These are phyloP conservation scores for Blepharisma stoltei DNA, from an alignment of 73 alveolate species.

Conservation along the genomic window DNA sequence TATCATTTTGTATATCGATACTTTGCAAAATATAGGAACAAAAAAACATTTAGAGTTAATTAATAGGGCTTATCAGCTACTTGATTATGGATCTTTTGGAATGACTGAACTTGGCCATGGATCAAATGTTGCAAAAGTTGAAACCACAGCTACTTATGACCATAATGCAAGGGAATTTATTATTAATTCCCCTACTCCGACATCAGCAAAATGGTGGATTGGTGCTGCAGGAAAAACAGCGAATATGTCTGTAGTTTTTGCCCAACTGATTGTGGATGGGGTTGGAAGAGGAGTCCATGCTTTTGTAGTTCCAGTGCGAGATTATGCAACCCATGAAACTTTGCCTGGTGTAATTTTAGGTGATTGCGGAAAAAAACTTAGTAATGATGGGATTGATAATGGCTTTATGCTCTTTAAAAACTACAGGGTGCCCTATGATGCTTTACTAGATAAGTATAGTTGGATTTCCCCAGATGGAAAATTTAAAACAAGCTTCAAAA, in stretches of 20 bases:
- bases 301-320: conserved; percentile 70
- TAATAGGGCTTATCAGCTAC: no score
- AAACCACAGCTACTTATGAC: conserved; percentile 78
- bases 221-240: conserved; percentile 79
- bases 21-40: no score
- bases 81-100: no score
- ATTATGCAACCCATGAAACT: conserved; percentile 50
- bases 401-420: conserved; percentile 68
- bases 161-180: conserved; percentile 49
- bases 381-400: conserved; percentile 71
- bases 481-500: conserved; percentile 58
- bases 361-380: conserved; percentile 79
- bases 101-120: conserved; percentile 84
- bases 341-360: conserved; percentile 72
- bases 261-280: conserved; percentile 54
- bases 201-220: conserved; percentile 74
- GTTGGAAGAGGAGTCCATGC: conserved; percentile 73
- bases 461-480: conserved; percentile 57
- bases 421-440: conserved; percentile 60
- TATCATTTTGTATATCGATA: no score
- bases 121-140: conserved; percentile 68
- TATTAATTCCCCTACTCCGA: conserved; percentile 67
- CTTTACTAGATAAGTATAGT: conserved; percentile 60
- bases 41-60: no score
- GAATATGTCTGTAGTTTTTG: conserved; percentile 64